Evolutionary conservation across 2,329 filamentous ascomycete genomes (phyloP).

Genomic region (Pseudofabraea citricarpa): DNA sequence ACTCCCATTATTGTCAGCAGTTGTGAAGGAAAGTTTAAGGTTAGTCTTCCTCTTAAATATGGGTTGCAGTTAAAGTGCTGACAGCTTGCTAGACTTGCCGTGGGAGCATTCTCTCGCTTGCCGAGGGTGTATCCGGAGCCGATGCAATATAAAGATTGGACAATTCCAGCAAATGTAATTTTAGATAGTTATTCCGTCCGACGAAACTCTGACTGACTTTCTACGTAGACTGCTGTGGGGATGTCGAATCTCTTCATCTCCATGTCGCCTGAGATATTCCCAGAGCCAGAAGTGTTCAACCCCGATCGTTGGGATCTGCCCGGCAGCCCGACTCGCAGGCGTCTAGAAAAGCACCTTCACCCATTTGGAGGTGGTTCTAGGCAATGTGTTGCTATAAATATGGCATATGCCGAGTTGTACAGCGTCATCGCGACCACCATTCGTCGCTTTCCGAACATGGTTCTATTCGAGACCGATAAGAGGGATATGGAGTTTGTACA

Average conservation of each 20-base stretch:
- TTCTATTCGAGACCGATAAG: slow-evolving; percentile 1
- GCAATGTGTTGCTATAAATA: slow-evolving; percentile 2
- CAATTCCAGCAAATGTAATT: slow-evolving; percentile 5
- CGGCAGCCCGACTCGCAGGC: background rate
- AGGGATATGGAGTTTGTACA: slow-evolving; percentile 6
- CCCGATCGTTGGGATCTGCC: slow-evolving; percentile 4
- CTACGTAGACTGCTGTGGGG: slow-evolving; percentile 6
- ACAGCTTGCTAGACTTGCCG: slow-evolving; percentile 8
- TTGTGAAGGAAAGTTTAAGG: slow-evolving; percentile 27
- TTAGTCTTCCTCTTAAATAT: slow-evolving; percentile 7
- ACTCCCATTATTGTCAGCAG: slow-evolving; percentile 21
- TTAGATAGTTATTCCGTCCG: no score
- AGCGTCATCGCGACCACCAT: slow-evolving; percentile 5
- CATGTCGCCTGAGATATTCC: slow-evolving; percentile 4
- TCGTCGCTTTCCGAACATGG: slow-evolving; percentile 4
- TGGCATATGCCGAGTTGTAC: slow-evolving; percentile 13
- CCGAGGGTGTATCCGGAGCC: slow-evolving; percentile 5
- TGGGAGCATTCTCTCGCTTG: slow-evolving; percentile 22
- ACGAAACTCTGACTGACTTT: no score
- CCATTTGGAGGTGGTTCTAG: slow-evolving; percentile 5
- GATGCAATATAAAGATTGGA: slow-evolving; percentile 4
- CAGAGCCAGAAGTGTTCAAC: slow-evolving; percentile 1
- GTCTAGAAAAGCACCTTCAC: slow-evolving; percentile 7
- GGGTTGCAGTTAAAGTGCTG: background rate
- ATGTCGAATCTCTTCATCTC: slow-evolving; percentile 7